A percentile compares a stretch with the other conserved stretches of the same genome.
These are phyloP conservation scores for Aspergillus floridensis DNA, from an alignment of 2,329 filamentous ascomycete species.

Conservation along the genomic window DNA sequence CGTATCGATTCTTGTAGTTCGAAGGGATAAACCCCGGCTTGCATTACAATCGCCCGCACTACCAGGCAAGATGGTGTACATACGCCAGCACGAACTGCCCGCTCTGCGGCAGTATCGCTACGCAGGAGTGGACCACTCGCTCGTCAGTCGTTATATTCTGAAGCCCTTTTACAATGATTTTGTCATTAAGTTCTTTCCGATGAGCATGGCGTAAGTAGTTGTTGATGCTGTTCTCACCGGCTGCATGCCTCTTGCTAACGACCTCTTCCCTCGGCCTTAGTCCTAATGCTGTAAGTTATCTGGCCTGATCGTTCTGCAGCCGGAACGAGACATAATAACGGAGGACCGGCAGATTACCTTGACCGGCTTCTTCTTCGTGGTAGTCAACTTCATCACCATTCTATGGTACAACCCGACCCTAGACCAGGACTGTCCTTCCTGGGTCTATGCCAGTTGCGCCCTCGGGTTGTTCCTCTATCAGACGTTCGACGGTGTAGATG, in stretches of 20 bases:
- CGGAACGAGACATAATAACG: conserved; percentile 13
- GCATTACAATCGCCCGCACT: neutral
- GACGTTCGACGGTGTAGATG: conserved; percentile 97
- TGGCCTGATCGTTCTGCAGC: conserved; percentile 3
- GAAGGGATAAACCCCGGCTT: neutral
- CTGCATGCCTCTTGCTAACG: conserved; percentile 12
- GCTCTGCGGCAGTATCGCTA: conserved; percentile 96
- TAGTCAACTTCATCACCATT: conserved; percentile 84
- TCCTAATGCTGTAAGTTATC: conserved; percentile 49
- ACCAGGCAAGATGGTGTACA: conserved; percentile 74
- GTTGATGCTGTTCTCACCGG: conserved; percentile 5
- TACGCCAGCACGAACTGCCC: conserved; percentile 83
- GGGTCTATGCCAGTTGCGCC: conserved; percentile 94
- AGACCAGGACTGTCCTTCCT: conserved; percentile 86
- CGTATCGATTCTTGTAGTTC: neutral
- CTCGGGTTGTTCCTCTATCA: conserved; percentile 91
- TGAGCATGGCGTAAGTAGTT: conserved; percentile 77
- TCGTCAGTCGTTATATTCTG: conserved; percentile 86
- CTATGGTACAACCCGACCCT: conserved; percentile 95
- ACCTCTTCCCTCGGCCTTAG: conserved; percentile 26
- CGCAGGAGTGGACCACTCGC: conserved; percentile 82
- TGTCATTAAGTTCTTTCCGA: conserved; percentile 91
- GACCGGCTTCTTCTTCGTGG: conserved; percentile 83
- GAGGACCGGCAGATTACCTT: conserved; percentile 67
- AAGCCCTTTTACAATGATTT: conserved; percentile 97